A percentile compares a stretch with the other conserved stretches of the same genome.
phyloP scores from a whole-genome alignment of 345 rosid species.

The Limnanthes douglasii region DNA sequence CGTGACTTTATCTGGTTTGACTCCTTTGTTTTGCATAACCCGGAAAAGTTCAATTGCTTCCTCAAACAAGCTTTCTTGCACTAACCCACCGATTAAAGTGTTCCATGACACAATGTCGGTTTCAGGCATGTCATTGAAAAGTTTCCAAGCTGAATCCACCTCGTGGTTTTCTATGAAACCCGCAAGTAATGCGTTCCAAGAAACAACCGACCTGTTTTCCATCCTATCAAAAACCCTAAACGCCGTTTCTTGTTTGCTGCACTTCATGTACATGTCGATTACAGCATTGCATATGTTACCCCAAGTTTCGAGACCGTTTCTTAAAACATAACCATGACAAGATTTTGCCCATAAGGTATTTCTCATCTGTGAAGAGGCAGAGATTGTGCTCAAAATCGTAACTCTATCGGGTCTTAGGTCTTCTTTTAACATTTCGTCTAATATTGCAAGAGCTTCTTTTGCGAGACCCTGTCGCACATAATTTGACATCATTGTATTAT shows the following conservation, averaged over 20 bases:
- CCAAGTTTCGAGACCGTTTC: slow-evolving; percentile 36
- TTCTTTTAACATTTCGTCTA: slow-evolving; percentile 27
- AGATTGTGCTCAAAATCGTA: slow-evolving; percentile 33
- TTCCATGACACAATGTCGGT: slow-evolving; percentile 48
- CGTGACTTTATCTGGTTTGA: slow-evolving; percentile 34
- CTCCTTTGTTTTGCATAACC: slow-evolving; percentile 35
- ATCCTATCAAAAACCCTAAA: slow-evolving; percentile 24
- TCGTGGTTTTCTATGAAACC: slow-evolving; percentile 35
- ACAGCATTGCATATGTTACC: slow-evolving; percentile 33
- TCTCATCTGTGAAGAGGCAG: slow-evolving; percentile 34
- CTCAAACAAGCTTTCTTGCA: slow-evolving; percentile 42
- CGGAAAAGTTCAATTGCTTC: slow-evolving; percentile 46
- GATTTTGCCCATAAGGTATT: slow-evolving; percentile 22
- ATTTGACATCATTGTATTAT: slow-evolving; percentile 41
- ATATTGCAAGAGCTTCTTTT: slow-evolving; percentile 27
- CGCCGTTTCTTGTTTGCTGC: slow-evolving; percentile 29
- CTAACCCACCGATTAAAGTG: slow-evolving; percentile 33
- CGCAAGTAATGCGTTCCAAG: slow-evolving; percentile 45
- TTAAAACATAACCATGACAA: slow-evolving; percentile 43
- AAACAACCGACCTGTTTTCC: slow-evolving; percentile 35
- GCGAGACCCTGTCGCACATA: slow-evolving; percentile 34
- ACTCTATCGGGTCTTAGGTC: slow-evolving; percentile 41
- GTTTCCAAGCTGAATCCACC: slow-evolving; percentile 30
- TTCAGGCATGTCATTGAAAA: slow-evolving; percentile 42
- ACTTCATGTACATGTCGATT: slow-evolving; percentile 61